Percentiles rank a stretch among this genome's conserved stretches.
Evolutionary conservation across 78 protist species (phyloP).

Genomic region (Salpingoeca rosetta): DNA sequence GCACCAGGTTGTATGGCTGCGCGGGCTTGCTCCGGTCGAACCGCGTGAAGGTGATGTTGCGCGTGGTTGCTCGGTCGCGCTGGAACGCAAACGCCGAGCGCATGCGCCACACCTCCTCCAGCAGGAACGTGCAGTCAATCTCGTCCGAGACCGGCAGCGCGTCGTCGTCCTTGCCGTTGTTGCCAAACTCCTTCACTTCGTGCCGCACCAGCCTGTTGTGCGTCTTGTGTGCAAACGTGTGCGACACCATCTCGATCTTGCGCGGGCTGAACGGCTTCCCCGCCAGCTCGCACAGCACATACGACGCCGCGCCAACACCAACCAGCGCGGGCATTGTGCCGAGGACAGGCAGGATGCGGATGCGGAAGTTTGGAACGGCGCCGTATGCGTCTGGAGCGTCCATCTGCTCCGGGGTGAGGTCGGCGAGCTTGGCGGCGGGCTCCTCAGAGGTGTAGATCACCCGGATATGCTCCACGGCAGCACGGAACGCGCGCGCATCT

Average conservation of each 20-base stretch:
- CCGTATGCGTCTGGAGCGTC: background rate
- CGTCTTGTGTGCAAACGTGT: background rate
- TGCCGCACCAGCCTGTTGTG: background rate
- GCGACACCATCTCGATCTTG: background rate
- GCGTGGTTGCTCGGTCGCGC: background rate
- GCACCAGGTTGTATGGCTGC: background rate
- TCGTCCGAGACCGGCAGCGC: background rate
- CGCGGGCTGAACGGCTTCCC: background rate
- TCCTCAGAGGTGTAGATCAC: background rate
- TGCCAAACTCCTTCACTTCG: background rate
- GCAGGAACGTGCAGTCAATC: background rate
- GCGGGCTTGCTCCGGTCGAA: background rate
- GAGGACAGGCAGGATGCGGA: background rate
- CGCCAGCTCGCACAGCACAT: background rate
- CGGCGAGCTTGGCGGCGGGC: background rate
- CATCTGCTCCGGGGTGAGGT: background rate
- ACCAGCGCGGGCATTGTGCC: slow-evolving; percentile 2
- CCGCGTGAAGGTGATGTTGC: background rate
- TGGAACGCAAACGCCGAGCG: too few relatives aligned
- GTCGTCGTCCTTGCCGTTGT: background rate
- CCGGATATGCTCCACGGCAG: background rate
- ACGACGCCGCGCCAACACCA: background rate
- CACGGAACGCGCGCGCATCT: slow-evolving; percentile 16
- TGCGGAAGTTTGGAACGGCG: background rate
- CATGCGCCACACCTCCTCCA: background rate